Evolutionary conservation across 2,329 filamentous ascomycete species (phyloP).

Genomic region (Cladophialophora carrionii): DNA sequence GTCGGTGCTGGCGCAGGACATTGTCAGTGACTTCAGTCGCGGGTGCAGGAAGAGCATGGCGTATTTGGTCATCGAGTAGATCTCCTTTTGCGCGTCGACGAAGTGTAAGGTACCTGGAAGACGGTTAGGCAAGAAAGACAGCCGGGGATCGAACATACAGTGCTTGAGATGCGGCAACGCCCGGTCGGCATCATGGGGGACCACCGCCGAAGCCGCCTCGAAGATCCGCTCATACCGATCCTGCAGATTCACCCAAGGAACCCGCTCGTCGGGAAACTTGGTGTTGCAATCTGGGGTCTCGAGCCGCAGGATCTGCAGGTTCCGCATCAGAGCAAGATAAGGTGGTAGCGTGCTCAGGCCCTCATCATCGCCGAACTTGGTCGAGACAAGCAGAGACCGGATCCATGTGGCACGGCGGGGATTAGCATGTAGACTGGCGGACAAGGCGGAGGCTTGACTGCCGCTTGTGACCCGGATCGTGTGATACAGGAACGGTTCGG

Average conservation of each 20-base stretch:
- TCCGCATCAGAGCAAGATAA: conserved; percentile 34
- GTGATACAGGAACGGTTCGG: conserved; percentile 37
- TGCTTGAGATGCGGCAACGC: conserved; percentile 31
- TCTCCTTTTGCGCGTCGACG: conserved; percentile 36
- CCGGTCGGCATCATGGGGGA: conserved; percentile 27
- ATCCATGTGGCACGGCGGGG: conserved; percentile 33
- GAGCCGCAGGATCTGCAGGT: conserved; percentile 35
- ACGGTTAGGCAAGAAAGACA: neutral
- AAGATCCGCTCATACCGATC: conserved; percentile 38
- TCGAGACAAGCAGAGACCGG: conserved; percentile 36
- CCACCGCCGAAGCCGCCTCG: conserved; percentile 33
- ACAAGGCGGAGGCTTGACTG: conserved; percentile 27
- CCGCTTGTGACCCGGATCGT: conserved; percentile 32
- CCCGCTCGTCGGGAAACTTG: conserved; percentile 33
- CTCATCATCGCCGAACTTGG: conserved; percentile 36
- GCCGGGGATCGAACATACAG: conserved; percentile 19
- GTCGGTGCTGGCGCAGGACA: conserved; percentile 39
- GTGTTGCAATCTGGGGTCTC: conserved; percentile 39
- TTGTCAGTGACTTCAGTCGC: conserved; percentile 35
- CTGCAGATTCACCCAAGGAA: conserved; percentile 37
- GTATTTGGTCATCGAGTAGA: conserved; percentile 38
- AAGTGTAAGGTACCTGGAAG: conserved; percentile 37
- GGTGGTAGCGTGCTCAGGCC: conserved; percentile 34
- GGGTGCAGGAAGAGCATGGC: conserved; percentile 38
- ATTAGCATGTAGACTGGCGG: conserved; percentile 30